phyloP scores from a whole-genome alignment of 2,329 filamentous ascomycete species.

The Cladophialophora immunda region DNA sequence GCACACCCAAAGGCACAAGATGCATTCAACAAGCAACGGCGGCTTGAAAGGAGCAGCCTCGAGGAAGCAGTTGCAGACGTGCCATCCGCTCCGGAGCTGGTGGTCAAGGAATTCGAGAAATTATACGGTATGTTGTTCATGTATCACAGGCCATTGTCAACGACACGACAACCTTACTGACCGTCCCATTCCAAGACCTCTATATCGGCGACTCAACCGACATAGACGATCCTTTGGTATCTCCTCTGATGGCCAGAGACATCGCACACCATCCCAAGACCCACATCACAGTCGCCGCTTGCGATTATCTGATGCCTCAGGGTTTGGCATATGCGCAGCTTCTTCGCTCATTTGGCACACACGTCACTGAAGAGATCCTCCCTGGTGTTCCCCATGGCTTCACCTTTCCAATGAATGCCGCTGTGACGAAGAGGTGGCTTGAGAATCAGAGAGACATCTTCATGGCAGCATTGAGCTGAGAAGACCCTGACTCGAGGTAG shows the following conservation, averaged over 20 bases:
- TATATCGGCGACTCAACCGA: conserved; percentile 16
- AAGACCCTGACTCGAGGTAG: background rate
- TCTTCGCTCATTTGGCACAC: conserved; percentile 19
- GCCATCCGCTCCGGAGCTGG: conserved; percentile 7
- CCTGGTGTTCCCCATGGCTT: conserved; percentile 30
- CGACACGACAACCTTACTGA: background rate
- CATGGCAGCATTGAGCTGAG: conserved; percentile 6
- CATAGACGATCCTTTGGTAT: conserved; percentile 16
- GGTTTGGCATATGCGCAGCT: conserved; percentile 24
- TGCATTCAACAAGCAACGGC: conserved; percentile 10
- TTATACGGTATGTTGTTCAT: conserved; percentile 16
- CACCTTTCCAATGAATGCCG: conserved; percentile 21
- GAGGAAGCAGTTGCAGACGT: conserved; percentile 15
- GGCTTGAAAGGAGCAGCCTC: conserved; percentile 5
- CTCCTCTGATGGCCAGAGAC: conserved; percentile 15
- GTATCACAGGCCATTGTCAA: background rate
- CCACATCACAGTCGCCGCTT: conserved; percentile 24
- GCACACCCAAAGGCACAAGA: conserved; percentile 41
- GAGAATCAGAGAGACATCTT: conserved; percentile 18
- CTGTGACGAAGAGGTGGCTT: conserved; percentile 17
- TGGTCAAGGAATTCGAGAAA: conserved; percentile 21
- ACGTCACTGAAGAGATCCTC: conserved; percentile 21
- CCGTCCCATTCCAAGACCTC: background rate
- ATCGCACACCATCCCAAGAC: conserved; percentile 14
- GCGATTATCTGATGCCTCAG: conserved; percentile 20